Base-by-base conservation (phyloP, 1,284 basidiomycete species). In the Anthracocystis setariae region DNA sequence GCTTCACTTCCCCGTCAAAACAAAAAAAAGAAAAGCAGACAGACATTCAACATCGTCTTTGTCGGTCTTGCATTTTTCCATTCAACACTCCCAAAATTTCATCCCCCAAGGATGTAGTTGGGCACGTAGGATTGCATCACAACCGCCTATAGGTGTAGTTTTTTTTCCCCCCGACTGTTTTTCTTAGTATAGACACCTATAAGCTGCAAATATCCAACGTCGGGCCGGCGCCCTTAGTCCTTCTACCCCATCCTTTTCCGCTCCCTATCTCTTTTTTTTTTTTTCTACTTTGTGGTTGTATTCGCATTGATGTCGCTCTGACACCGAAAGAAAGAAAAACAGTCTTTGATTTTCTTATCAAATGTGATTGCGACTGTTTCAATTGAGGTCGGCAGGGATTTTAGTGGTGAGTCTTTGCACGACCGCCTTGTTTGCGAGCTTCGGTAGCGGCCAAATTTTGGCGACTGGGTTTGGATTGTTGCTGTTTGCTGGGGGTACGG, bases 211-310 rank as follows among this genome's bases (percentile, higher is more conserved):
- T 58, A 59, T 58, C 58, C 51, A 53, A 64, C 69, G 69, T 73
- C 69, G 69, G 69, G 69, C 69, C 40, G 69, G 69, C 51, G 69
- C 69, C 64, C 69, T 67, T 68, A 73, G 69, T 67, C 63, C 57
- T 40, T 49, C 46, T 32, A 50, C 20, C 20, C 32, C 63, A 56
- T 71, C 54, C 25, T 39, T 55, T 25, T 38, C 23, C 27, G n/a
- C n/a, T n/a, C n/a, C n/a, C n/a, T n/a, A n/a, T n/a, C n/a, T n/a
- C n/a, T n/a, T n/a, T n/a, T n/a, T n/a, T n/a, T n/a, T n/a, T 43
- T 39, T 20, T 29, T 50, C 44, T 42, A 20, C 43, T 23, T 23
- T 50, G 57, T 65, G 68, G 63, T 66, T 72, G 58, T 59, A 59
- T 52, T 73, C 57, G 69, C 69, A 73, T 63, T 18, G 38, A 17